Evolutionary conservation across 2,329 filamentous ascomycete species (phyloP), one percentile per base, ranked within the genome.

Genomic region (Calycina herbarum): DNA sequence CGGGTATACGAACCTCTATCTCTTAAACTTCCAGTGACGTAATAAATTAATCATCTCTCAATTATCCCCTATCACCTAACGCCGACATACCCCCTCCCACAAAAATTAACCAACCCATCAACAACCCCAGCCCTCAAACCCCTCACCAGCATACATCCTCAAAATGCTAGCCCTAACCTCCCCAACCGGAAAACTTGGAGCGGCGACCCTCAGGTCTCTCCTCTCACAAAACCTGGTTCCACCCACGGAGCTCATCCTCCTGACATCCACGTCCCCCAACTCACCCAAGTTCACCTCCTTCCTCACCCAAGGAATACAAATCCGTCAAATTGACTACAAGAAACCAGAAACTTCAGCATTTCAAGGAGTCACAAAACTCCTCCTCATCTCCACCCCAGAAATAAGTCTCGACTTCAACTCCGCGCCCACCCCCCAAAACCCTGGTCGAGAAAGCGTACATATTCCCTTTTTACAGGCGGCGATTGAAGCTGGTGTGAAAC

Each of bases 401-500:
- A 73, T 72, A n/a, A 59, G 62, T 10, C 62, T 71, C 54, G 66
- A 82, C 35, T 82, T 80, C 7, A 78, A 78, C 66, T 81, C 81
- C 64, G 77, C 82, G 7, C 42, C 42, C 17, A 48, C 42, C 1
- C 8, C 42, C 17, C 42, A 48, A 20, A 67, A 67, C 8, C 33
- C 65, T 2, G 70, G 70, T 1, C 33, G 68, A 24, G 68, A 67
- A 45, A 63, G 38, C 24, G 57, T 62, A 5, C 68, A 71, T 38
- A 63, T 66, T n/a, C 40, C 48, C 0, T 65, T 64, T 1, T 62
- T 71, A 17, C 73, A 77, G 51, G 73, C 73, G 3, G 74, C 74
- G 40, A 66, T 70, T 35, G 69, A 71, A 13, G 72, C 70, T 1
- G 73, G 73, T 0, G 76, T 78, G 5, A 65, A 76, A 40, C 75